Evolutionary conservation across 2,329 filamentous ascomycete species (phyloP), one percentile per base, ranked within the genome.

Genomic region (Colletotrichum agaves): DNA sequence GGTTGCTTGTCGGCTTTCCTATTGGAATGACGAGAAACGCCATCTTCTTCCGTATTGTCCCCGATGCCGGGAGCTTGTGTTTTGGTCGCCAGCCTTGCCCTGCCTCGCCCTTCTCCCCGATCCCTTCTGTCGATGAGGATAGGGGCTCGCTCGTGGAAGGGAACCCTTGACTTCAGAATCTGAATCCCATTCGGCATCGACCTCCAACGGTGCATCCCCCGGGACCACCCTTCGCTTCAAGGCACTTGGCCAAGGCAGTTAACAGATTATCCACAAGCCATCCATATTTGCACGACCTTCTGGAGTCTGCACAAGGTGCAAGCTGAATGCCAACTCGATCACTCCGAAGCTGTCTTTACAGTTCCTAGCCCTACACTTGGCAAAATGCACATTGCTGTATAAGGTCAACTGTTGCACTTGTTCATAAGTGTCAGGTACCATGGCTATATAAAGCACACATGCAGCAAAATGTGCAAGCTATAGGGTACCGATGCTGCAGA

Each of bases 21-120:
- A 17, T 43, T 31, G 41, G 56, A 56, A 61, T 55, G 41, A 49
- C 64, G 47, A 67, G 37, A 64, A 63, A 47, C 43, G 47, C 60
- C 61, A 55, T 58, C 46, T 53, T 55, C 41, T 64, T 67, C 64
- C 61, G 64, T 47, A 35, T 59, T 31, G 46, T 59, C 53, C 64
- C 61, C 64, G 64, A 37, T n/a, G 43, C 53, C 31, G 17, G 60
- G 60, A 56, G 35, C 44, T 50, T 44, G 21, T 33, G 19, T 27
- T 53, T 41, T 31, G 31, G 31, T 33, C 31, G 39, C 12, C 23
- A 58, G 53, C 61, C 64, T 52, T 53, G 52, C 52, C 17, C 52
- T 58, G 23, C 23, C 23, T 27, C 6, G 23, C 23, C 23, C 12
- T 15, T 19, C 21, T n/a, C 19, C 63, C 50, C 44, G 27, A 39